Evolutionary conservation across 2,329 filamentous ascomycete genomes (phyloP).

Genomic region (Diplocarpon rosae): DNA sequence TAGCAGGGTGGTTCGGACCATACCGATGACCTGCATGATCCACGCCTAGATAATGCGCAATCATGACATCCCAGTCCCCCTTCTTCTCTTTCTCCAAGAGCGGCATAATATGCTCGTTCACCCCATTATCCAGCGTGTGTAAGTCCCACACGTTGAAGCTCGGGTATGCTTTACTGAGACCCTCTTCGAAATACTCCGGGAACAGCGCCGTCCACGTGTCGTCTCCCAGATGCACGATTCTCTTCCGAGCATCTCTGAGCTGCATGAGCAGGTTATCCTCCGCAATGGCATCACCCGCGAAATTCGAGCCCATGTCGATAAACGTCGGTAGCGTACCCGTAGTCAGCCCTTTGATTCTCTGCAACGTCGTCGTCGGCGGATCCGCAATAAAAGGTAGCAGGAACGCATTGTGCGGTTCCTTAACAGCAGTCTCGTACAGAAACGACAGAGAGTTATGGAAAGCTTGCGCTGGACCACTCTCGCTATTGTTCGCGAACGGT

Average conservation of each 20-base stretch:
- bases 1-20: slow-evolving; percentile 83
- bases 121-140: slow-evolving; percentile 92
- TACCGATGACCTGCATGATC: slow-evolving; percentile 97
- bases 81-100: slow-evolving; percentile 56
- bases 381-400: slow-evolving; percentile 93
- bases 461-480: slow-evolving; percentile 32
- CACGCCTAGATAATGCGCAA: slow-evolving; percentile 89
- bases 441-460: slow-evolving; percentile 87
- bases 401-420: slow-evolving; percentile 71
- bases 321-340: slow-evolving; percentile 94
- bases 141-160: slow-evolving; percentile 98
- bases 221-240: slow-evolving; percentile 88
- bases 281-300: slow-evolving; percentile 88
- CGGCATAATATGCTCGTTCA: slow-evolving; percentile 82
- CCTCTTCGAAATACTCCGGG: slow-evolving; percentile 81
- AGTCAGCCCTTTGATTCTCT: slow-evolving; percentile 85
- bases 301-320: slow-evolving; percentile 87
- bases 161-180: slow-evolving; percentile 81
- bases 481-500: slow-evolving; percentile 47
- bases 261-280: slow-evolving; percentile 73
- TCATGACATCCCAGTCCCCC: slow-evolving; percentile 80
- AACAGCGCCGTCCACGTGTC: slow-evolving; percentile 95
- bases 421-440: slow-evolving; percentile 69
- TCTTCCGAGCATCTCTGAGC: slow-evolving; percentile 54
- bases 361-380: slow-evolving; percentile 85